Conservation (phyloP, 805 yeast species). For the Blastobotrys americana region DNA sequence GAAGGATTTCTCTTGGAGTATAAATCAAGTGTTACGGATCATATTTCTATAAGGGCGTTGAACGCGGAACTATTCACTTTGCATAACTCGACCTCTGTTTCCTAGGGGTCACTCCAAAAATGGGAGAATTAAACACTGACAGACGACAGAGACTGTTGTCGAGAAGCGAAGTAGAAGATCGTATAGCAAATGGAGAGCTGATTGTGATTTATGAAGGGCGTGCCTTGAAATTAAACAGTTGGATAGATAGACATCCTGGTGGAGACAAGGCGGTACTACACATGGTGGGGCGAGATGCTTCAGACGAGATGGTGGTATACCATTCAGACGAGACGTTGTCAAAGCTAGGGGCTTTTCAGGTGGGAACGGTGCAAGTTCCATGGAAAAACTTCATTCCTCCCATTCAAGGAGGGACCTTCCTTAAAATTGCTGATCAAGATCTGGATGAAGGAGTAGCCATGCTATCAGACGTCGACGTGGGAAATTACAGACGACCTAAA, state of each 20-base stretch:
- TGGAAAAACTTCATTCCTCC: conserved; percentile 84
- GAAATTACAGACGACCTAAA: neutral
- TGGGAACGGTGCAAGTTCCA: conserved; percentile 55
- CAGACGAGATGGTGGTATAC: conserved; percentile 84
- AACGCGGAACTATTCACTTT: neutral
- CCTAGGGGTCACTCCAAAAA: neutral
- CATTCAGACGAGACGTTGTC: conserved; percentile 54
- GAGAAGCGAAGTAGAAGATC: conserved; percentile 44
- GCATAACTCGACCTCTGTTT: neutral
- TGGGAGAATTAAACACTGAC: neutral
- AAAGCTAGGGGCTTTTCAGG: conserved; percentile 48
- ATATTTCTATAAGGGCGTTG: no score
- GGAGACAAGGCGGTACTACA: conserved; percentile 80
- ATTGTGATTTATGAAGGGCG: conserved; percentile 56
- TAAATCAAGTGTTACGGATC: no score
- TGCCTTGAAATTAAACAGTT: conserved; percentile 59
- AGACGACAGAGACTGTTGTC: conserved; percentile 25
- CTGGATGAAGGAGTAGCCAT: conserved; percentile 15
- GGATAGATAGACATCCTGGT: conserved; percentile 80
- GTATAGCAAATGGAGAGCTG: conserved; percentile 60
- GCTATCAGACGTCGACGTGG: conserved; percentile 11
- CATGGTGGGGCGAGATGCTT: conserved; percentile 83
- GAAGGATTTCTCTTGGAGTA: no score
- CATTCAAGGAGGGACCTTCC: conserved; percentile 67
- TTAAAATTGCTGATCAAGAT: conserved; percentile 28